Evolutionary conservation across 441 rosid genomes (phyloP), one percentile per base, ranked within the genome.

Genomic region (Breynia disticha): DNA sequence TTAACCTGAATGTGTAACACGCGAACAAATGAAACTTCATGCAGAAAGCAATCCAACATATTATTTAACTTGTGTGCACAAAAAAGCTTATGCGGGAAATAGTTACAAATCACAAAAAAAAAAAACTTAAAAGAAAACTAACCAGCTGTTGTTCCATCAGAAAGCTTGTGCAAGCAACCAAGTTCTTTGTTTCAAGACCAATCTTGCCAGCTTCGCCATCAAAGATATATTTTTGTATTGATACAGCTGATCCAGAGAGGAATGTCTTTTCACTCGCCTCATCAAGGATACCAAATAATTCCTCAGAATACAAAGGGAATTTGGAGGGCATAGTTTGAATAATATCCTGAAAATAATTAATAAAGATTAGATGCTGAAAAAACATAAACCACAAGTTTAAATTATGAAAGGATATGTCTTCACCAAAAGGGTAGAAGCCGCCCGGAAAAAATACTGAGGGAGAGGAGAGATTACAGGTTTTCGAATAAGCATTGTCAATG

Each of bases 191-290:
- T 67, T 89, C 99, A 63, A 93, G 77, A 53, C 83, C 82, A 72
- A 70, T 80, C 76, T 80, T 89, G 39, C 79, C 90, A 50, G 77
- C 81, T 72, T 82, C 99, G 28, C 96, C 94, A 52, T 89, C 87
- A 68, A 93, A 93, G 50, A 93, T 76, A 75, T 79, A 93, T 60
- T 76, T 93, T 77, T 89, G 96, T 77, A 93, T 76, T 64, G 78
- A 76, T 19, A 66, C 69, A 54, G 90, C 86, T 50, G 84, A 66
- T 50, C 85, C 88, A 67, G 72, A 71, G 46, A 93, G 72, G 67
- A 93, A 93, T 51, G 90, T 89, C 50, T 71, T 83, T 72, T 93
- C 99, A 72, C 99, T 93, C 62, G 97, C 96, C 68, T 93, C 89
- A 61, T 93, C 99, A 54, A 93, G 96, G 65, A 86, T 74, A 61